Evolutionary conservation across 1,284 basidiomycete genomes (phyloP), one percentile per base, ranked within the genome.

Genomic region (Stygiomarasmius scandens): DNA sequence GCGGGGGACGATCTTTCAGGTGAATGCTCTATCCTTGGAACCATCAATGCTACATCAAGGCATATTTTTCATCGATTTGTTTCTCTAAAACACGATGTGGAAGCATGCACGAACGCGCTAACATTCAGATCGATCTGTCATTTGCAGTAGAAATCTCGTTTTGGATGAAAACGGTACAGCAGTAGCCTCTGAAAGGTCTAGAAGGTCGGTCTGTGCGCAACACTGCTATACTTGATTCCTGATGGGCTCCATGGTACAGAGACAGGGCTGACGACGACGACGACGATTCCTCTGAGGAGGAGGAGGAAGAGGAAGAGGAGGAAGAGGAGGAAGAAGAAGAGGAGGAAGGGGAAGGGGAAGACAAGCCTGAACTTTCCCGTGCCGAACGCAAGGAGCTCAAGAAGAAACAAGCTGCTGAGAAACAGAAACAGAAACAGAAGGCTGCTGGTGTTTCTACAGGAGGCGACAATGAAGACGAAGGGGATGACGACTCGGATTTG

Each of bases 1-100:
- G 93, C 60, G 93, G 93, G 47, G 93, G 93, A 55, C 84, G 93
- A 63, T 83, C 76, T 66, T 93, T 93, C 71, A 91, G 89, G 81
- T 89, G 68, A 58, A 73, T 59, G 23, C 23, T 20, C 5, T 49
- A 20, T 50, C 23, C n/a, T 23, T 43, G 12, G n/a, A 5, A 49
- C 53, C 16, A 19, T n/a, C n/a, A n/a, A n/a, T n/a, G n/a, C 5
- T 27, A 10, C 20, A 34, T 43, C 20, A n/a, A n/a, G n/a, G n/a
- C n/a, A n/a, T n/a, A n/a, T n/a, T 32, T 32, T 32, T 12, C 12
- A 32, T 32, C 29, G 29, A 32, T 32, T 12, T 6, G 12, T 12
- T 12, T 12, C 29, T 32, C 12, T 32, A 12, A 32, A 32, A 32
- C 12, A 12, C 29, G 29, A 32, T 32, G 29, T 32, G 29, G 29